These are phyloP conservation scores for Cytospora piceicola DNA, from an alignment of 2,329 filamentous ascomycete genomes.

Conservation along the genomic window DNA sequence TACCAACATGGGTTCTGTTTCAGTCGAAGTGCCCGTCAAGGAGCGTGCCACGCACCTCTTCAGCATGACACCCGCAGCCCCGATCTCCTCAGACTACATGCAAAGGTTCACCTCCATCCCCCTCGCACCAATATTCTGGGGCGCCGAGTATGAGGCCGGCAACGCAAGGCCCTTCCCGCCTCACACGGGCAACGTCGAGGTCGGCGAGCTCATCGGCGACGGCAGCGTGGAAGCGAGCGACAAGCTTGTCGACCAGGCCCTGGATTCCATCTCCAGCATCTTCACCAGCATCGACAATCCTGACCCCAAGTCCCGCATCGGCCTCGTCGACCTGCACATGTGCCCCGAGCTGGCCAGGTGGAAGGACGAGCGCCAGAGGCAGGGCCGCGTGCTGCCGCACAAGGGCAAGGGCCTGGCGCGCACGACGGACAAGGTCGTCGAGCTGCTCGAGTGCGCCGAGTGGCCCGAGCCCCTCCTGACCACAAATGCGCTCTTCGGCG, in stretches of 20 bases:
- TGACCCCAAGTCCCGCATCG: background rate
- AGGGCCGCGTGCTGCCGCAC: slow-evolving; percentile 10
- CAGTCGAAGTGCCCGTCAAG: background rate
- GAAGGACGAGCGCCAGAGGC: background rate
- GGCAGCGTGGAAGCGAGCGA: slow-evolving; percentile 12
- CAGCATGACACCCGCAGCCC: background rate
- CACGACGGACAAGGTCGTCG: slow-evolving; percentile 1
- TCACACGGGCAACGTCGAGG: slow-evolving; percentile 11
- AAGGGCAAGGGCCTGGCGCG: slow-evolving; percentile 10
- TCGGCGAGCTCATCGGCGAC: slow-evolving; percentile 1
- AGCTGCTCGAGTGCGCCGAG: background rate
- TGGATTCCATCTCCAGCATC: background rate
- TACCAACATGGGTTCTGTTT: background rate
- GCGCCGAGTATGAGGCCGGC: slow-evolving; percentile 4
- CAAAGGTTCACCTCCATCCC: slow-evolving; percentile 6
- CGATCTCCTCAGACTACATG: slow-evolving; percentile 11
- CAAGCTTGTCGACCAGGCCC: slow-evolving; percentile 8
- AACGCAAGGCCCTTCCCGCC: background rate
- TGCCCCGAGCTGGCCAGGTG: slow-evolving; percentile 2
- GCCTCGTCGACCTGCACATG: slow-evolving; percentile 7
- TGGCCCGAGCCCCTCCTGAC: slow-evolving; percentile 7
- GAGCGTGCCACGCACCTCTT: background rate
- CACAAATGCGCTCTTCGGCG: slow-evolving; percentile 7
- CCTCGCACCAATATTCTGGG: slow-evolving; percentile 8
- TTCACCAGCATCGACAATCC: slow-evolving; percentile 8